Evolutionary conservation across 2,329 filamentous ascomycete species (phyloP).

Genomic region (Blastomyces parvus): DNA sequence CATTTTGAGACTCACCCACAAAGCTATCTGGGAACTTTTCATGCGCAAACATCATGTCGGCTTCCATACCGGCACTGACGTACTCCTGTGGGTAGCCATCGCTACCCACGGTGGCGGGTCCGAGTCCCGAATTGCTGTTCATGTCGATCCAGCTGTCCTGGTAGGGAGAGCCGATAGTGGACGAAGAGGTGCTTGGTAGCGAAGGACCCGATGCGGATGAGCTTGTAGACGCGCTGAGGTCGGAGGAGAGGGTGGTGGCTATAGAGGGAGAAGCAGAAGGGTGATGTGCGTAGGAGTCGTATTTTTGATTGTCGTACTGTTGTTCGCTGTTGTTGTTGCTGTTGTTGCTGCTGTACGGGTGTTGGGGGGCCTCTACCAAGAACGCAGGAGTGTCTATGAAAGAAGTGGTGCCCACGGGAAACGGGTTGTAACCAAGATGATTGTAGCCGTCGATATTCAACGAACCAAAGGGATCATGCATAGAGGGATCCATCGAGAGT

Average conservation of each 20-base stretch:
- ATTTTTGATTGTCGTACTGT: slow-evolving; percentile 8
- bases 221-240: slow-evolving; percentile 45
- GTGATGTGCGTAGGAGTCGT: slow-evolving; percentile 11
- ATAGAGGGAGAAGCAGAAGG: slow-evolving; percentile 28
- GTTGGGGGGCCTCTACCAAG: slow-evolving; percentile 7
- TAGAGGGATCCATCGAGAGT: slow-evolving; percentile 15
- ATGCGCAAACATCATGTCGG: slow-evolving; percentile 33
- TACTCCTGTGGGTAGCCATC: slow-evolving; percentile 50
- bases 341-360: background rate
- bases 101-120: slow-evolving; percentile 53
- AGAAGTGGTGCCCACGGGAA: slow-evolving; percentile 11
- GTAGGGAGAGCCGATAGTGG: slow-evolving; percentile 57
- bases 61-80: slow-evolving; percentile 36
- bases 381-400: slow-evolving; percentile 10
- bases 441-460: slow-evolving; percentile 9
- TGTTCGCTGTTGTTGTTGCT: background rate
- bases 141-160: slow-evolving; percentile 51
- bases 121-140: slow-evolving; percentile 48
- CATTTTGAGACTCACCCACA: slow-evolving; percentile 38
- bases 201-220: slow-evolving; percentile 55
- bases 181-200: slow-evolving; percentile 49
- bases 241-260: slow-evolving; percentile 23
- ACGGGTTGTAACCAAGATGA: slow-evolving; percentile 13
- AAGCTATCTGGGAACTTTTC: slow-evolving; percentile 38
- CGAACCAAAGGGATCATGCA: slow-evolving; percentile 10